phyloP scores from a whole-genome alignment of 2,329 filamentous ascomycete species.

The Leptodontidium sp. region DNA sequence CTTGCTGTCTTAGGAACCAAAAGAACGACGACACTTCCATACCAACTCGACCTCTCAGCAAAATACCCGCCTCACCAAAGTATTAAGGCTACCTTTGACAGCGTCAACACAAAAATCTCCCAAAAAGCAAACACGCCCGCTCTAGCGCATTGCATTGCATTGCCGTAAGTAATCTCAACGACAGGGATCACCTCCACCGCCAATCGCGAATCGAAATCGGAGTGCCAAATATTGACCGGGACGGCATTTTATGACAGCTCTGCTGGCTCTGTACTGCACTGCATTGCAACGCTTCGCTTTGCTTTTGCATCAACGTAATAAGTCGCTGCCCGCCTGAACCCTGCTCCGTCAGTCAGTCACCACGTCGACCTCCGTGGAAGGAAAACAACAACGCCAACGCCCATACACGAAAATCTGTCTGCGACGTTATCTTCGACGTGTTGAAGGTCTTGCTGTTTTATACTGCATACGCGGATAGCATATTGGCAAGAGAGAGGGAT shows the following conservation, averaged over 20 bases:
- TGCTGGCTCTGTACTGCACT: neutral
- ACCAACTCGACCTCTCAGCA: neutral
- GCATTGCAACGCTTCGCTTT: neutral
- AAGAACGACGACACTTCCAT: too few relatives aligned
- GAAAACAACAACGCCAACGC: neutral
- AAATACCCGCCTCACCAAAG: neutral
- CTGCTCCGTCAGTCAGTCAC: conserved; percentile 5
- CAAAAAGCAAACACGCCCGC: neutral
- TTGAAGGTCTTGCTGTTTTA: neutral
- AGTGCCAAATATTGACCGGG: conserved; percentile 11
- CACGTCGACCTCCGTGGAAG: conserved; percentile 7
- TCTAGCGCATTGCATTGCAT: conserved; percentile 12
- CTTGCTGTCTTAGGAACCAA: neutral
- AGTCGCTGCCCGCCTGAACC: conserved; percentile 13
- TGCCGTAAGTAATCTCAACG: conserved; percentile 19
- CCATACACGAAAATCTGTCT: conserved; percentile 1
- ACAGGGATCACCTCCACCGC: conserved; percentile 13
- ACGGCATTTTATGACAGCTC: neutral
- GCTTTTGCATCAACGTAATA: conserved; percentile 7
- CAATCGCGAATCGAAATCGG: conserved; percentile 13
- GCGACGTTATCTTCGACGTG: neutral
- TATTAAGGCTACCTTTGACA: too few relatives aligned
- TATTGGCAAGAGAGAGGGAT: neutral
- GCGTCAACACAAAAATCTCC: neutral
- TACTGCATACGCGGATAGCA: neutral